phyloP scores from a whole-genome alignment of 2,329 filamentous ascomycete species.

The Fusarium coffeatum region DNA sequence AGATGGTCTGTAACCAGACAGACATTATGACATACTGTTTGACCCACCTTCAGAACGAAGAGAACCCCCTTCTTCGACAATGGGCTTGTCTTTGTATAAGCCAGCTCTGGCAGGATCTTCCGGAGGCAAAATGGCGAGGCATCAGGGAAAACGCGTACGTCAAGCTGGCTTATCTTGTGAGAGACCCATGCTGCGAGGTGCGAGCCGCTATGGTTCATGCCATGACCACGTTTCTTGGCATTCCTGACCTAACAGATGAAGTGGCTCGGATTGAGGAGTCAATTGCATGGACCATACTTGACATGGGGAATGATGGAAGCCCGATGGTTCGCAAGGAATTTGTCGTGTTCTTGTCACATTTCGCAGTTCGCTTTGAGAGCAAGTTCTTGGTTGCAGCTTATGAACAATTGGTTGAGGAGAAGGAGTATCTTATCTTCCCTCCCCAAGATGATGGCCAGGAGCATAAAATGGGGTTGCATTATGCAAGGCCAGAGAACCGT shows the following conservation, averaged over 20 bases:
- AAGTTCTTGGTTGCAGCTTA: slow-evolving; percentile 93
- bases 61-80: slow-evolving; percentile 89
- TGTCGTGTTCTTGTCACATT: slow-evolving; percentile 91
- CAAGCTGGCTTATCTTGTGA: slow-evolving; percentile 81
- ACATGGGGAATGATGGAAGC: slow-evolving; percentile 94
- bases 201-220: slow-evolving; percentile 93
- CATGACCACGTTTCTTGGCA: slow-evolving; percentile 92
- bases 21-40: slow-evolving; percentile 92
- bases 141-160: slow-evolving; percentile 87
- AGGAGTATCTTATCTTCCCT: slow-evolving; percentile 71
- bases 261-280: slow-evolving; percentile 91
- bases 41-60: slow-evolving; percentile 82
- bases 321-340: slow-evolving; percentile 94
- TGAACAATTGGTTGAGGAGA: slow-evolving; percentile 89
- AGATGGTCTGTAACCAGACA: slow-evolving; percentile 88
- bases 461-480: slow-evolving; percentile 72
- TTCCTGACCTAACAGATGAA: slow-evolving; percentile 90
- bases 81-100: slow-evolving; percentile 97
- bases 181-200: slow-evolving; percentile 91
- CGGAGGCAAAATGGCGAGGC: slow-evolving; percentile 96
- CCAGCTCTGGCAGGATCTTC: slow-evolving; percentile 90
- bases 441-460: slow-evolving; percentile 67
- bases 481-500: slow-evolving; percentile 66
- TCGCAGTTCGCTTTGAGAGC: slow-evolving; percentile 88
- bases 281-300: slow-evolving; percentile 86